Evolutionary conservation across 805 yeast species (phyloP).

Genomic region (Saccharomycopsis vini): DNA sequence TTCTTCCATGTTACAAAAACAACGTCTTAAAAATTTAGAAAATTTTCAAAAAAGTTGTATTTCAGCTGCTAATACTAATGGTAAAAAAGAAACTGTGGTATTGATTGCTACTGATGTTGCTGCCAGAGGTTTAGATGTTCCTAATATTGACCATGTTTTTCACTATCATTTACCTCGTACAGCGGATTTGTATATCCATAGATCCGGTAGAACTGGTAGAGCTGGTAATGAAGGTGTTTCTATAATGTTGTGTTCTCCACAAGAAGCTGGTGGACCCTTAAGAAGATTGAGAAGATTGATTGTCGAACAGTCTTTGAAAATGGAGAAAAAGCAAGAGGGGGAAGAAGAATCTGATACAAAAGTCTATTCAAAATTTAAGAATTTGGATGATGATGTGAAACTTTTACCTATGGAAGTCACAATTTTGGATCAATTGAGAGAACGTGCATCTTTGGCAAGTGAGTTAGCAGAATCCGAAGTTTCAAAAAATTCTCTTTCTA

Average conservation of each 20-base stretch:
- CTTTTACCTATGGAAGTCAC: slow-evolving; percentile 71
- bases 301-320: slow-evolving; percentile 19
- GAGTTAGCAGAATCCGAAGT: slow-evolving; percentile 67
- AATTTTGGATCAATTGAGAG: slow-evolving; percentile 59
- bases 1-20: slow-evolving; percentile 92
- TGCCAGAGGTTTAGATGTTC: slow-evolving; percentile 93
- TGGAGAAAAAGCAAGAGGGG: slow-evolving; percentile 26
- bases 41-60: slow-evolving; percentile 51
- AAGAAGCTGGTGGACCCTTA: slow-evolving; percentile 85
- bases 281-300: slow-evolving; percentile 53
- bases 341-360: slow-evolving; percentile 27
- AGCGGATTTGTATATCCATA: slow-evolving; percentile 89
- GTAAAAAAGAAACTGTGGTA: slow-evolving; percentile 42
- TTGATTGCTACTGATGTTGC: slow-evolving; percentile 95
- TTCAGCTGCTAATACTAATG: no score
- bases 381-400: slow-evolving; percentile 36
- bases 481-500: slow-evolving; percentile 47
- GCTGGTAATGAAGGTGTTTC: slow-evolving; percentile 93
- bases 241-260: slow-evolving; percentile 85
- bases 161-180: slow-evolving; percentile 93
- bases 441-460: slow-evolving; percentile 59
- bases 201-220: slow-evolving; percentile 98
- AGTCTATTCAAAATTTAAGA: slow-evolving; percentile 1
- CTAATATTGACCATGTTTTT: slow-evolving; percentile 83
- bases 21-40: slow-evolving; percentile 78